Conservation (phyloP, 176 grass and related monocot species). For the Oryza brachyantha region DNA sequence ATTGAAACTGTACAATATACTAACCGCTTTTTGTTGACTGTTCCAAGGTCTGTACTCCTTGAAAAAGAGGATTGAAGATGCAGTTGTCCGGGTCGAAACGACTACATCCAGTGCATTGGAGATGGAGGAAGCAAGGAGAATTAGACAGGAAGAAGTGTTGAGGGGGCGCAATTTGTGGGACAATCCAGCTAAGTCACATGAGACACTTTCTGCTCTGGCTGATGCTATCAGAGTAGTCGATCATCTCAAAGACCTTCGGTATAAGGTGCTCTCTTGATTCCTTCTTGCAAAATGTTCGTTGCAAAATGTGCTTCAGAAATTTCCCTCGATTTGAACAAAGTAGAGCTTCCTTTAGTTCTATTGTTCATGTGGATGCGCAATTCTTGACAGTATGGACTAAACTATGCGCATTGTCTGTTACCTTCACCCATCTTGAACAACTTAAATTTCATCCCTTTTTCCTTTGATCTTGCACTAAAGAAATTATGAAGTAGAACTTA, state of each 20-base stretch:
- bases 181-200: slow-evolving; percentile 60
- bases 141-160: slow-evolving; percentile 69
- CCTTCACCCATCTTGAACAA: background rate
- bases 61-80: slow-evolving; percentile 85
- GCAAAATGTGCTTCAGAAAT: slow-evolving; percentile 16
- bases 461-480: background rate
- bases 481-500: background rate
- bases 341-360: background rate
- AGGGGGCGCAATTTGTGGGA: slow-evolving; percentile 60
- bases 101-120: slow-evolving; percentile 57
- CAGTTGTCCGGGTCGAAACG: slow-evolving; percentile 56
- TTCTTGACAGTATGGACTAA: background rate
- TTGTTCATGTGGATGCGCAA: background rate
- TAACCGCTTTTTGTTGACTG: background rate
- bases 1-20: background rate
- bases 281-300: background rate
- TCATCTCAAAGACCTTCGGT: slow-evolving; percentile 82
- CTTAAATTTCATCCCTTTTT: background rate
- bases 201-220: slow-evolving; percentile 65
- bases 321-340: background rate
- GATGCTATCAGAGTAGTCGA: slow-evolving; percentile 70
- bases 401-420: background rate
- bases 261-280: slow-evolving; percentile 60
- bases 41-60: slow-evolving; percentile 69
- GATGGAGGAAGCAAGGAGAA: slow-evolving; percentile 71